A percentile compares a stretch with the other conserved stretches of the same genome.
Conservation (phyloP, 2,329 filamentous ascomycete species). For the Alternaria sp. region DNA sequence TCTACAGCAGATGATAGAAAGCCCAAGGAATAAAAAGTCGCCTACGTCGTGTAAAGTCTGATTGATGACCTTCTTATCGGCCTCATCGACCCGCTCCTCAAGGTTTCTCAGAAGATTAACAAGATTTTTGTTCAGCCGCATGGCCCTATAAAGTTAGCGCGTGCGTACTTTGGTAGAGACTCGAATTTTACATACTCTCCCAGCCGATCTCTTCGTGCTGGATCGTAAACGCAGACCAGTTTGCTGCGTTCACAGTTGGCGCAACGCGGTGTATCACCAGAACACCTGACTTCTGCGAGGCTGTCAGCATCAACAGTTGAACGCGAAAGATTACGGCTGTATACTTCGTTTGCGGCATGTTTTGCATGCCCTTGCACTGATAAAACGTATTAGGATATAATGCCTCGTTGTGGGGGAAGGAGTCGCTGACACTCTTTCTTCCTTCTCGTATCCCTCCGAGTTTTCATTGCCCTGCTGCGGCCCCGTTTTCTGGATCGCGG, state of each 20-base stretch:
- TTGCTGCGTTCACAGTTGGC: conserved; percentile 26
- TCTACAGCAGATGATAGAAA: not conserved
- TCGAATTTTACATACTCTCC: conserved; percentile 25
- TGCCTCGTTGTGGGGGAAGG: not conserved
- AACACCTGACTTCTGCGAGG: conserved; percentile 36
- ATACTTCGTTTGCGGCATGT: conserved; percentile 37
- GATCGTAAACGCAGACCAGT: conserved; percentile 34
- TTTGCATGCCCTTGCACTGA: conserved; percentile 35
- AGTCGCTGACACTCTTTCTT: conserved; percentile 32
- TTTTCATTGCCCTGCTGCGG: conserved; percentile 15
- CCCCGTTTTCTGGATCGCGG: conserved; percentile 27
- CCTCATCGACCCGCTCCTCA: conserved; percentile 22
- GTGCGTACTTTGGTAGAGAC: not conserved
- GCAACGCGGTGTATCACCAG: conserved; percentile 35
- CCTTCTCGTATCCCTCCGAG: conserved; percentile 16
- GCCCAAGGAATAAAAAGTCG: not conserved
- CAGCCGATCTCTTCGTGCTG: conserved; percentile 36
- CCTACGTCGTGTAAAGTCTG: conserved; percentile 32
- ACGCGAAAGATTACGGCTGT: not conserved
- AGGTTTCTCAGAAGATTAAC: conserved; percentile 30
- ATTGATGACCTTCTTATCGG: conserved; percentile 30
- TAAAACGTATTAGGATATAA: conserved; percentile 1
- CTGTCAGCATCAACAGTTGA: not conserved
- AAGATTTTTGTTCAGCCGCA: conserved; percentile 31
- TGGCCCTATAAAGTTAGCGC: conserved; percentile 25